Conservation (phyloP, 140 eudicot species). For the Bidens hawaiensis region DNA sequence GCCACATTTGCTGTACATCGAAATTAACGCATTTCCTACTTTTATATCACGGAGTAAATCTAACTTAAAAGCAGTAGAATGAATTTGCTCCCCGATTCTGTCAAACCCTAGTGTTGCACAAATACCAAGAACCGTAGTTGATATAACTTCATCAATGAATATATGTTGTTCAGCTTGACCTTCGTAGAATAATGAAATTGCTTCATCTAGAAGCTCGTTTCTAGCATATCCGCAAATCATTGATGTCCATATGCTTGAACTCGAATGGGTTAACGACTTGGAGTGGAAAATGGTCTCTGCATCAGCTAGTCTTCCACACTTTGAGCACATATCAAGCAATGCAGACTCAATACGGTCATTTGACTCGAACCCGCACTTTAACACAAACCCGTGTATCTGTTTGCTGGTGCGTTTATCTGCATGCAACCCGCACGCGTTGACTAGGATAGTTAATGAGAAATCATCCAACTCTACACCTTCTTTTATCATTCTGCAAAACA, state of each 20-base stretch:
- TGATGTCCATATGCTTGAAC: constrained; percentile 53
- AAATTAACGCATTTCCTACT: constrained; percentile 62
- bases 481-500: constrained; percentile 63
- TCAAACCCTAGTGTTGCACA: constrained; percentile 73
- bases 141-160: constrained; percentile 48
- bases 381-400: constrained; percentile 69
- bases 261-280: constrained; percentile 19
- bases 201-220: constrained; percentile 57
- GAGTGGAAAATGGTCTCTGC: constrained; percentile 60
- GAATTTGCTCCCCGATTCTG: constrained; percentile 71
- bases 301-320: constrained; percentile 72
- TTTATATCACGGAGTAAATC: constrained; percentile 46
- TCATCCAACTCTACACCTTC: constrained; percentile 60
- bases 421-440: constrained; percentile 65
- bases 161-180: constrained; percentile 38
- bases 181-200: constrained; percentile 47
- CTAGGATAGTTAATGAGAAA: constrained; percentile 53
- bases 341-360: constrained; percentile 54
- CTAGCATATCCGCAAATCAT: constrained; percentile 82
- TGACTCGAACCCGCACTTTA: constrained; percentile 53
- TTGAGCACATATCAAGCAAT: constrained; percentile 80
- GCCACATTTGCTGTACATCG: constrained; percentile 86
- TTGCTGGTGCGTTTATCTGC: constrained; percentile 50
- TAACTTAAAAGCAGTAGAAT: constrained; percentile 41
- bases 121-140: constrained; percentile 57